Evolutionary conservation across 2,329 filamentous ascomycete genomes (phyloP).

Genomic region (Monosporascus sp.): DNA sequence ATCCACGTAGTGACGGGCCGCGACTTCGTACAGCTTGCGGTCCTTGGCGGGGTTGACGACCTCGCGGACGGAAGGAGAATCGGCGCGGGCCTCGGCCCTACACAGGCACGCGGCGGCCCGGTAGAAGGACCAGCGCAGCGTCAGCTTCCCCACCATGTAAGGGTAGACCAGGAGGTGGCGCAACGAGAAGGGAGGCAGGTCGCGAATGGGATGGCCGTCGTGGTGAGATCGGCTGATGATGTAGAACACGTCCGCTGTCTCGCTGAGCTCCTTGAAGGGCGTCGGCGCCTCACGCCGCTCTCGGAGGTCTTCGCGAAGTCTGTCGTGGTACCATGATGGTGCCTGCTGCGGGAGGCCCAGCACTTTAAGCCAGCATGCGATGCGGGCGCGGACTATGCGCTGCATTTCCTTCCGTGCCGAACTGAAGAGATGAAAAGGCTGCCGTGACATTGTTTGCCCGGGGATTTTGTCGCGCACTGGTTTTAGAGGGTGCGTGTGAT

Average conservation of each 20-base stretch:
- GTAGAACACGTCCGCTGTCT: constrained; percentile 40
- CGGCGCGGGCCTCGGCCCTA: constrained; percentile 6
- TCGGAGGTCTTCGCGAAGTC: constrained; percentile 32
- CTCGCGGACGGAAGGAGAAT: constrained; percentile 28
- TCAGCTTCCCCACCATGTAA: constrained; percentile 41
- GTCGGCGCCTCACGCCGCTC: constrained; percentile 29
- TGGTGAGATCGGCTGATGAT: constrained; percentile 32
- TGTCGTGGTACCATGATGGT: constrained; percentile 33
- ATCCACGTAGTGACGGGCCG: constrained; percentile 33
- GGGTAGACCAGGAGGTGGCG: constrained; percentile 25
- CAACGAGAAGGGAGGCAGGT: constrained; percentile 18
- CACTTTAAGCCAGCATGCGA: constrained; percentile 9
- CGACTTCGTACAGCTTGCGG: constrained; percentile 29
- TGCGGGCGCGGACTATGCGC: not conserved
- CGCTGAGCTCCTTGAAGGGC: constrained; percentile 31
- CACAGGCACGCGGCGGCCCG: constrained; percentile 29
- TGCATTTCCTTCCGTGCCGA: too few species aligned
- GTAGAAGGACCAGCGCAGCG: constrained; percentile 37
- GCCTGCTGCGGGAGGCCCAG: constrained; percentile 26
- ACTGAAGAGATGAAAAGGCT: too few species aligned
- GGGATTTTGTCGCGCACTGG: too few species aligned
- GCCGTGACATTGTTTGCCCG: too few species aligned
- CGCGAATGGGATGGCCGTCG: constrained; percentile 30
- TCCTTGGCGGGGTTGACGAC: constrained; percentile 40
- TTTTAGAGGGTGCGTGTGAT: too few species aligned